Evolutionary conservation across 163 green algal species (phyloP), one percentile per base, ranked within the genome.

Genomic region (Coccomyxa subellipsoidea): DNA sequence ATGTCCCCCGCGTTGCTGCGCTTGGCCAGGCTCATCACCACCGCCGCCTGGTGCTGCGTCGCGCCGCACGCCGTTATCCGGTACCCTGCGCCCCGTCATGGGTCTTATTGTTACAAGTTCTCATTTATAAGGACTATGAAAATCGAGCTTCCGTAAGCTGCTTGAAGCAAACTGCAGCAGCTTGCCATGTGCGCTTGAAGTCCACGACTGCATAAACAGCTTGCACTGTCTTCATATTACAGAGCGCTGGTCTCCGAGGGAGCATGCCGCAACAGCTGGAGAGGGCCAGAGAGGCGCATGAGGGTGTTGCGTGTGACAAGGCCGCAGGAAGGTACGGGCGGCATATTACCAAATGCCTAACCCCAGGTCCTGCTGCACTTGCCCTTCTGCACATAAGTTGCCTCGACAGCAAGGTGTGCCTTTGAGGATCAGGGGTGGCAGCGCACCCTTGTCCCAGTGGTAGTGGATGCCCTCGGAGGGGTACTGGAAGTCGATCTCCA

Each of bases 401-500:
- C n/a, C n/a, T n/a, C n/a, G n/a, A n/a, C n/a, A n/a, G n/a, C n/a
- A n/a, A n/a, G n/a, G n/a, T n/a, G n/a, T n/a, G n/a, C n/a, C n/a
- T n/a, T n/a, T n/a, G n/a, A n/a, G n/a, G n/a, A n/a, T n/a, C n/a
- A n/a, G n/a, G n/a, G n/a, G 59, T 35, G 25, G 59, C 8, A 32
- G 7, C 38, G 29, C 40, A 82, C 83, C 83, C 76, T 71, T 34
- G 77, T 91, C 89, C 89, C 89, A 93, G 31, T 86, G 84, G 34
- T 76, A 59, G 83, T 93, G 89, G 35, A 93, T 90, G 32, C 85
- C 89, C 73, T 93, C 88, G 69, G 39, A 84, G 66, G 89, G 87
- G 84, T 93, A 93, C 84, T 87, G 77, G 69, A 90, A 93, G 83
- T 93, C 89, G 21, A 93, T 71, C 86, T 93, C 89, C 15, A 93